Base-by-base conservation (phyloP, 208 protist genomes). In the Acanthamoeba divionensis region DNA sequence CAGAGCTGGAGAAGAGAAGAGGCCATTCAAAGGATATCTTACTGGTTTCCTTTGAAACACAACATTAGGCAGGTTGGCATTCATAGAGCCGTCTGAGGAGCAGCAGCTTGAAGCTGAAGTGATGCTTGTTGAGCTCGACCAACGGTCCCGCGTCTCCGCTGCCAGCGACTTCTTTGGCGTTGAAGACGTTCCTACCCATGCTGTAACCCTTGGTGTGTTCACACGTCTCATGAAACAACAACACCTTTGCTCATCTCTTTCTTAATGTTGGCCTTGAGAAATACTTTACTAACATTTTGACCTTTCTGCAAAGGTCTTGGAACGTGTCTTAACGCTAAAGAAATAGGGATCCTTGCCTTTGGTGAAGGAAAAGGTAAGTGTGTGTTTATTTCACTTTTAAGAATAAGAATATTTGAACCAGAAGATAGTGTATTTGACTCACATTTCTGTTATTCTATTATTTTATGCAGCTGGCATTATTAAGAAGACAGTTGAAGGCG, bases 261-360 rank as follows among this genome's bases (percentile, higher is more conserved):
- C 21, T 88, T 50, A 9, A 57, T 21, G 8, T 15, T 69, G 13
- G 36, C 9, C 8, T 69, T 33, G 15, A 82, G 31, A 55, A 44
- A 82, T 69, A 12, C n/a, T n/a, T n/a, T n/a, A n/a, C n/a, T n/a
- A n/a, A n/a, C n/a, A n/a, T n/a, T n/a, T n/a, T n/a, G n/a, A n/a
- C n/a, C n/a, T n/a, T n/a, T n/a, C n/a, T n/a, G n/a, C n/a, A n/a
- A 93, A 90, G 94, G 91, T 48, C 29, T 96, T 3, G 29, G 31
- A 6, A 93, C 93, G 10, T 71, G 96, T 12, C 8, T 94, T 0
- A 2, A 33, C 9, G 47, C 57, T 6, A 93, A 90, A 31, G 45
- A 91, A 45, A 71, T 96, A 33, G 65, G 95, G 15, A 52, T 95
- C 24, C n/a, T 96, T 12, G 94, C 94, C 26, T 93, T 88, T 44